Evolutionary conservation across 2,329 filamentous ascomycete species (phyloP), one percentile per base, ranked within the genome.

Genomic region (Basipetospora chlamydospora): DNA sequence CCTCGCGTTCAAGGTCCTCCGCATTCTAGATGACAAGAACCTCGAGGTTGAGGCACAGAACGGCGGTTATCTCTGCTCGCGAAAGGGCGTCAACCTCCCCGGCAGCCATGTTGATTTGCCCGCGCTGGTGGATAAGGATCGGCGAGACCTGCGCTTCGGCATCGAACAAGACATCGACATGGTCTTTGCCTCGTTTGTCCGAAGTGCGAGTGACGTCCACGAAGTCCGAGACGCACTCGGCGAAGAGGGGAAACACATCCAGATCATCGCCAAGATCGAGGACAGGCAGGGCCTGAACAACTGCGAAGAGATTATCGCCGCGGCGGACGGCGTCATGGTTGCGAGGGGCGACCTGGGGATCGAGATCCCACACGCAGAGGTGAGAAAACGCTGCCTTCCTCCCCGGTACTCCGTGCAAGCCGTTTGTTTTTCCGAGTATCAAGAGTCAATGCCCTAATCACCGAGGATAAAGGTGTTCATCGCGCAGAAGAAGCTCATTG

Each of bases 401-500:
- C n/a, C n/a, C n/a, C n/a, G n/a, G n/a, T n/a, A n/a, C n/a, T n/a
- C n/a, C n/a, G n/a, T n/a, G n/a, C n/a, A n/a, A n/a, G n/a, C n/a
- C n/a, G n/a, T n/a, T n/a, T n/a, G n/a, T n/a, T n/a, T n/a, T n/a
- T n/a, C n/a, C n/a, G n/a, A n/a, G n/a, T n/a, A n/a, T n/a, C n/a
- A n/a, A n/a, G n/a, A n/a, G n/a, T n/a, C n/a, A n/a, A n/a, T n/a
- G n/a, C n/a, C n/a, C n/a, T n/a, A n/a, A n/a, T n/a, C n/a, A n/a
- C n/a, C n/a, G n/a, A n/a, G n/a, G n/a, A n/a, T 34, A 23, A 21
- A 31, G 29, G 29, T 31, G 2, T 98, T 98, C 64, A 85, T 93
- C 49, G 90, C 90, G 39, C 90, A 98, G 73, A 98, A 98, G 81
- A 98, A 98, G 84, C 87, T 98, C 75, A 98, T 98, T 63, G 87